Evolutionary conservation across 2,329 filamentous ascomycete genomes (phyloP), one percentile per base, ranked within the genome.

Genomic region (Exophiala oligosperma): DNA sequence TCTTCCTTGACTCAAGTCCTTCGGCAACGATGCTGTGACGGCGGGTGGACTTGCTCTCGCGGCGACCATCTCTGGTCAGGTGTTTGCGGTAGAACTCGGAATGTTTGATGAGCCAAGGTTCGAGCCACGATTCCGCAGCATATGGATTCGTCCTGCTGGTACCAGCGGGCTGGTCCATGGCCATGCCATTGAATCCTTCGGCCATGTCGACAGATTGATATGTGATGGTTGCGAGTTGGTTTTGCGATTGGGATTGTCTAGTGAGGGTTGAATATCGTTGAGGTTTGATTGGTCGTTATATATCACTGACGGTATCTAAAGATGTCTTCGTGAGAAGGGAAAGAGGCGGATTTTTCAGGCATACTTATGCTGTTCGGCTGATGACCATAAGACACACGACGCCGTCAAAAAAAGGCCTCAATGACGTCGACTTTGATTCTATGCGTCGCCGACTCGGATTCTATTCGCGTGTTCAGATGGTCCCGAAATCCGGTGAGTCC

Each of bases 101-200:
- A 49, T 65, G 60, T 35, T 63, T 63, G 56, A 63, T 59, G 52
- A 65, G 63, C 62, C 62, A 64, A 24, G 63, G 63, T 43, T 65
- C 63, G n/a, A 65, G 48, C 60, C 60, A 65, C 2, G 63, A 51
- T 21, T 65, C 63, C 28, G 63, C 58, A 32, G 63, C 63, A 49
- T 61, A 56, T 8, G 62, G 59, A 38, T 59, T 57, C n/a, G 41
- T 48, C 21, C 51, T 58, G 53, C 49, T 48, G 12, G 58, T 40
- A 35, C 60, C 62, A 12, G 51, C 57, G 23, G 60, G 60, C 44
- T 64, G 62, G 51, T 65, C 63, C 50, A 63, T 59, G 46, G 59
- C 58, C 52, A 61, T 37, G 29, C 56, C 60, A 46, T 59, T 63
- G 46, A 57, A 65, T 38, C 29, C 54, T 50, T 59, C 52, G 41